Conservation (phyloP, 768 basidiomycete genomes). For the Solioccasus polychromus region DNA sequence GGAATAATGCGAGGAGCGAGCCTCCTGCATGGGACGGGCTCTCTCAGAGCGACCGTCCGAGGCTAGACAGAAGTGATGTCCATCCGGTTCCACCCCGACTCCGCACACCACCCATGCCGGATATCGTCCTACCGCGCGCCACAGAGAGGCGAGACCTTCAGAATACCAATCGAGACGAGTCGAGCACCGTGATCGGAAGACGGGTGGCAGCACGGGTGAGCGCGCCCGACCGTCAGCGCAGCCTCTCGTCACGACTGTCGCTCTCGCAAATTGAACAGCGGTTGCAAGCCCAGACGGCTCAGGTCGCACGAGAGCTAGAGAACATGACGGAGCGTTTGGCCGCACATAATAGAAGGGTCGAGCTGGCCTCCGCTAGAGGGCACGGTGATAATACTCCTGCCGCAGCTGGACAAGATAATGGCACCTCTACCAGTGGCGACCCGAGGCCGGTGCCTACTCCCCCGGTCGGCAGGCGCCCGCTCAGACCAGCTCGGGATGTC, state of each 20-base stretch:
- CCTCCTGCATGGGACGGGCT: slow-evolving; percentile 20
- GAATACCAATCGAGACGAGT: slow-evolving; percentile 23
- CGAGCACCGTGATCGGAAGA: slow-evolving; percentile 34
- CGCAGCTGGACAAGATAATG: not conserved
- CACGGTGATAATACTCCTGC: slow-evolving; percentile 6
- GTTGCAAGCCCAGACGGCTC: slow-evolving; percentile 27
- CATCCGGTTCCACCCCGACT: slow-evolving; percentile 15
- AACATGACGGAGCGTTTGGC: slow-evolving; percentile 29
- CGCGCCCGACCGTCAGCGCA: slow-evolving; percentile 16
- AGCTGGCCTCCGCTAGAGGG: slow-evolving; percentile 14
- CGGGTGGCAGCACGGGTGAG: slow-evolving; percentile 32
- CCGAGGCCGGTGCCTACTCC: slow-evolving; percentile 3
- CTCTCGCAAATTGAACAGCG: slow-evolving; percentile 28
- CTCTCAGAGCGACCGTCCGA: slow-evolving; percentile 16
- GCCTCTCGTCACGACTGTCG: slow-evolving; percentile 19
- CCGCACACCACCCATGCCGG: slow-evolving; percentile 31
- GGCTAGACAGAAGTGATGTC: slow-evolving; percentile 14
- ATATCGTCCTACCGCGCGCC: slow-evolving; percentile 20
- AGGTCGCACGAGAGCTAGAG: slow-evolving; percentile 33
- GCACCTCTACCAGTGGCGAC: slow-evolving; percentile 1
- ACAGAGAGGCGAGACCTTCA: slow-evolving; percentile 20
- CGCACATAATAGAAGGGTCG: slow-evolving; percentile 22
- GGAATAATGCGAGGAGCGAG: slow-evolving; percentile 14
- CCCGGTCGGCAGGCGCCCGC: slow-evolving; percentile 11
- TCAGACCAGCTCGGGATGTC: slow-evolving; percentile 15